Evolutionary conservation across 306 rosid genomes (phyloP), one percentile per base, ranked within the genome.

Genomic region (Cicer chorassanicum): DNA sequence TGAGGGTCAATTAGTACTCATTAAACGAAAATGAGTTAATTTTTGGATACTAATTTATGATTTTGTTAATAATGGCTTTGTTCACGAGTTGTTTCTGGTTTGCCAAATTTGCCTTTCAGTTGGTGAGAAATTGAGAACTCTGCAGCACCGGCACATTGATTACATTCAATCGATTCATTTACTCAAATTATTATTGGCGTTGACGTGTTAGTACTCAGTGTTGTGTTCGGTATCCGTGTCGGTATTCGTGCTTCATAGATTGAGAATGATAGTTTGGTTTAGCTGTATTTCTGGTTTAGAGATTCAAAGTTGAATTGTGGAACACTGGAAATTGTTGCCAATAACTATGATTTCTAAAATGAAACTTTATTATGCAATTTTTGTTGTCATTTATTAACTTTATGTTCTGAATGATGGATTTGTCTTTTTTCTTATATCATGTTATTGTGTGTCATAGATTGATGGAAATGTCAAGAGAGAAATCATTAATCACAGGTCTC

Each of bases 381-480:
- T 55, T 50, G 62, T 69, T 51, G 46, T 38, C 3, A 13, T 49
- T 6, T 29, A 0, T 21, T 43, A 36, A 63, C 14, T 62, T 12
- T 13, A 9, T 12, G 5, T 40, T 70, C 46, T 70, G 8, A 62
- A 56, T 65, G 68, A 49, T 57, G 51, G 45, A n/a, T 66, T 67
- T 6, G 34, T 53, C 6, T 67, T 6, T 42, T 42, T 38, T 73
- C 3, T 14, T 49, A 59, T 55, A 59, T 55, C 13, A 21, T 83
- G 77, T 61, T 69, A 19, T 38, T 76, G 21, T 81, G 81, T 73
- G 68, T 62, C 76, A 80, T 89, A 94, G 99, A 94, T 94, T 73
- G 99, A 94, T 81, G 99, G 84, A 75, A 94, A 94, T 89, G 99
- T 94, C 21, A 89, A 84, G 78, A 87, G 99, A 70, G 99, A 94